These are phyloP conservation scores for Geotrichum ghanense DNA, from an alignment of 805 yeast genomes.

Conservation along the genomic window DNA sequence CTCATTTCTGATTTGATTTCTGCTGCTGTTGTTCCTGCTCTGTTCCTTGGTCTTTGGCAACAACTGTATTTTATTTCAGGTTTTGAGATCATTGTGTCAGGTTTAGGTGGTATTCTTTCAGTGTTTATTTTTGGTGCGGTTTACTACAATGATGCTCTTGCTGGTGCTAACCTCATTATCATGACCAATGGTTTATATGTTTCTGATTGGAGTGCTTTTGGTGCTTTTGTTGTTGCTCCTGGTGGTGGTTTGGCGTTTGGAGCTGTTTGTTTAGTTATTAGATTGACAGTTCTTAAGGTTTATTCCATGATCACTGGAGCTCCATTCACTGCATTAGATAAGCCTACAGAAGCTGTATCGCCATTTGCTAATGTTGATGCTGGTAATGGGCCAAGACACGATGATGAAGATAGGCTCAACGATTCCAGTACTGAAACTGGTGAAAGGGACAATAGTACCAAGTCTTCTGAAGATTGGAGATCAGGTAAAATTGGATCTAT, in stretches of 20 bases:
- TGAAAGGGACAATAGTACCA: conserved; percentile 6
- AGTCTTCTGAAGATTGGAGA: conserved; percentile 8
- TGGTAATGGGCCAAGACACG: neutral
- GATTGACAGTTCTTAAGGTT: conserved; percentile 17
- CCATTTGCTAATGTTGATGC: conserved; percentile 1
- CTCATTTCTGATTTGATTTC: conserved; percentile 86
- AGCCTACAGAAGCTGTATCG: conserved; percentile 12
- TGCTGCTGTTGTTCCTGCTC: conserved; percentile 73
- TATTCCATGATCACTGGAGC: conserved; percentile 28
- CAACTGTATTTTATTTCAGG: conserved; percentile 61
- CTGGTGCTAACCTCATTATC: conserved; percentile 67
- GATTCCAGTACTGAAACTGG: conserved; percentile 7
- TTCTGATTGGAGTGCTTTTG: conserved; percentile 88
- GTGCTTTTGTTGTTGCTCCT: conserved; percentile 89
- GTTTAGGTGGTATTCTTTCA: conserved; percentile 68
- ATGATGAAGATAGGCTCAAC: neutral
- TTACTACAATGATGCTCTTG: conserved; percentile 59
- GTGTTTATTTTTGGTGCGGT: conserved; percentile 78
- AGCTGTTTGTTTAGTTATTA: conserved; percentile 33
- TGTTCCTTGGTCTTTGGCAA: conserved; percentile 67
- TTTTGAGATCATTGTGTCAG: conserved; percentile 72
- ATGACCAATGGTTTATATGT: conserved; percentile 58
- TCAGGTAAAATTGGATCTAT: neutral
- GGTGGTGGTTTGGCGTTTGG: conserved; percentile 61
- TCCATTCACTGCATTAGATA: conserved; percentile 28